A percentile compares a stretch with the other conserved stretches of the same genome.
Conservation (phyloP, 495 filamentous ascomycete species). For the Cercophora scortea region DNA sequence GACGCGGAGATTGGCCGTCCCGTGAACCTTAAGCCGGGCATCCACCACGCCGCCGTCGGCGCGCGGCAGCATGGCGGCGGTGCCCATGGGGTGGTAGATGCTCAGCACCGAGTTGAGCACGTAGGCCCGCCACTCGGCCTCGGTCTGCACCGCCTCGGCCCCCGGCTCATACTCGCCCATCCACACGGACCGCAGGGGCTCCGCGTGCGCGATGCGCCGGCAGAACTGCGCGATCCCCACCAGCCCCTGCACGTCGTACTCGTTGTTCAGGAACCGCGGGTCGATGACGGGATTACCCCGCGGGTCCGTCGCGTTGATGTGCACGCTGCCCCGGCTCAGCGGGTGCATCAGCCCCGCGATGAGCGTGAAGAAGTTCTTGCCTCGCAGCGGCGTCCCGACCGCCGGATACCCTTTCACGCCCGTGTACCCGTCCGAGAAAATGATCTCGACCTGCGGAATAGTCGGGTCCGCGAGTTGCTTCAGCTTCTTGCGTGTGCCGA, state of each 20-base stretch:
- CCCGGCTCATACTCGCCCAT: conserved; percentile 22
- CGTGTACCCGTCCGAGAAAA: conserved; percentile 22
- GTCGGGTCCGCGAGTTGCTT: conserved; percentile 4
- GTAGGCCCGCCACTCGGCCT: conserved; percentile 17
- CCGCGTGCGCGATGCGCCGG: conserved; percentile 9
- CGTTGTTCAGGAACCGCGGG: conserved; percentile 15
- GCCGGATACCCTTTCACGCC: conserved; percentile 27
- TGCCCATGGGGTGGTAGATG: conserved; percentile 31
- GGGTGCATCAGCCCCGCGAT: conserved; percentile 34
- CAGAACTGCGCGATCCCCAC: conserved; percentile 14
- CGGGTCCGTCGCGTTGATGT: conserved; percentile 28
- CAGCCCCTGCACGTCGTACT: conserved; percentile 15
- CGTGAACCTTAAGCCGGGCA: conserved; percentile 36
- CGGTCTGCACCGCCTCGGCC: conserved; percentile 6
- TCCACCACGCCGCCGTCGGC: conserved; percentile 42
- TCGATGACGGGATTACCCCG: conserved; percentile 12
- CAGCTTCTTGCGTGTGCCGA: too few species aligned
- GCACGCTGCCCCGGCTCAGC: conserved; percentile 46
- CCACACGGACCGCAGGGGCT: conserved; percentile 14
- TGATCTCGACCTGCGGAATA: conserved; percentile 25
- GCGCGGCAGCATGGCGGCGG: conserved; percentile 40
- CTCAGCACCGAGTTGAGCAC: conserved; percentile 8
- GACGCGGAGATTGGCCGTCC: conserved; percentile 24
- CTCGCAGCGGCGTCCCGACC: conserved; percentile 15
- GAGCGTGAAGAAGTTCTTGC: conserved; percentile 32